Base-by-base conservation (phyloP, 305 asterid species). In the Solanum chacoense region DNA sequence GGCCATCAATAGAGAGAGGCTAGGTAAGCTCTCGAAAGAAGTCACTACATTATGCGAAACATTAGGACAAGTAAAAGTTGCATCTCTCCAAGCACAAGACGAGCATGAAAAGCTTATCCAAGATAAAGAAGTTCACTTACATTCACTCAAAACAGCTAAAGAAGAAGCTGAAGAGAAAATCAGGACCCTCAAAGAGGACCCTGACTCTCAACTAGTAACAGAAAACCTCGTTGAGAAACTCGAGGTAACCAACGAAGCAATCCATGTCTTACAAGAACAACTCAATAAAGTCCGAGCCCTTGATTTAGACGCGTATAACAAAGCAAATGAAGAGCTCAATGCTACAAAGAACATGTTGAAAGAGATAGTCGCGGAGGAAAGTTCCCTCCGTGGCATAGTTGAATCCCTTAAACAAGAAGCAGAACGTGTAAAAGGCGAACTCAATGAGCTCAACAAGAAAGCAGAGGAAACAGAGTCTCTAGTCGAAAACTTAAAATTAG, bases 221-320 rank as follows among this genome's bases (percentile, higher is more conserved):
- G 94, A 95, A 59, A 88, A 92, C 67, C 90, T 93, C 0, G 87
- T 88, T 26, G 92, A 92, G 86, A 95, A 93, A 91, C 98, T 89
- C 3, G 98, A 96, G 89, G 98, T 88, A 90, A 88, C 96, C 8
- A 93, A 92, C 0, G 95, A 92, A 86, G 95, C 95, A 0, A 87
- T 94, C 86, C 90, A 93, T 80, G 95, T 94, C 16, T 76, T 92
- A 71, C 88, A 89, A 78, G 93, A 92, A 37, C 98, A 96, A 37
- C 90, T 97, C 35, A 86, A 91, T 22, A 81, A 88, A 3, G 95
- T 96, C 0, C 93, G 92, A 20, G 91, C 93, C n/a, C 86, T 95
- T 0, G 99, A 95, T 84, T 77, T 90, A 45, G 42, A 86, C 34
- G 90, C 94, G 8, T 79, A 93, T 38, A 80, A 89, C 85, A 89